These are phyloP conservation scores for Citrus unshiu DNA, from an alignment of 345 rosid genomes.

Conservation along the genomic window DNA sequence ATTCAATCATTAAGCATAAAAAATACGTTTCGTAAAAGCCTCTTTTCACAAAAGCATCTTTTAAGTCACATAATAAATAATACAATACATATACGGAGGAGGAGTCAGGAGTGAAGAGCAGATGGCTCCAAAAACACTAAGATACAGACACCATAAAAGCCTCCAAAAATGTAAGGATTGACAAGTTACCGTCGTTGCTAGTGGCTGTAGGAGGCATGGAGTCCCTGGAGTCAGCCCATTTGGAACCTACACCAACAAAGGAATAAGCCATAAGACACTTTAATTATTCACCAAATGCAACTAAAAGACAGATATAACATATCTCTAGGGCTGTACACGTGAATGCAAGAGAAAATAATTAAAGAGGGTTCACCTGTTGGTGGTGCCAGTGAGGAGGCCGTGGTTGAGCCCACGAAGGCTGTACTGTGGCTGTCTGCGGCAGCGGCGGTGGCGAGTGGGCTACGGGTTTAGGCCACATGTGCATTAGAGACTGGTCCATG, in stretches of 20 bases:
- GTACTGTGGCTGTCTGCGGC: conserved; percentile 36
- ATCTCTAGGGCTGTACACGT: no score
- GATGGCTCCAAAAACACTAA: conserved; percentile 8
- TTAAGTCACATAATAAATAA: background rate
- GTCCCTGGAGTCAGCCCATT: conserved; percentile 49
- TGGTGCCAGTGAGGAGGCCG: conserved; percentile 53
- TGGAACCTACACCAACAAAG: conserved; percentile 30
- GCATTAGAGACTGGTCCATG: conserved; percentile 33
- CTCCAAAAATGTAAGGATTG: conserved; percentile 22
- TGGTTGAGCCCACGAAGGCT: conserved; percentile 41
- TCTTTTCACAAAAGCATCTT: background rate
- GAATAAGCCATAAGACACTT: background rate
- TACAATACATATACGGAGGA: background rate
- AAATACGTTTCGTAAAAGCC: background rate
- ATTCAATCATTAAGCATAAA: background rate
- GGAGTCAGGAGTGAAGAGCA: no score
- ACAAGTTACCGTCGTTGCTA: conserved; percentile 45
- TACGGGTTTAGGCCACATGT: conserved; percentile 72
- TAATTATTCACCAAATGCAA: no score
- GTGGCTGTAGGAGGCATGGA: conserved; percentile 55
- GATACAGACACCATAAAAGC: conserved; percentile 15
- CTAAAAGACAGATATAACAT: no score
- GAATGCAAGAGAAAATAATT: background rate
- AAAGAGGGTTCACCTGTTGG: conserved; percentile 32
- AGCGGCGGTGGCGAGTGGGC: conserved; percentile 34